A percentile compares a stretch with the other conserved stretches of the same genome.
Conservation (phyloP, 805 yeast species). For the Dipodascopsis uninucleata region DNA sequence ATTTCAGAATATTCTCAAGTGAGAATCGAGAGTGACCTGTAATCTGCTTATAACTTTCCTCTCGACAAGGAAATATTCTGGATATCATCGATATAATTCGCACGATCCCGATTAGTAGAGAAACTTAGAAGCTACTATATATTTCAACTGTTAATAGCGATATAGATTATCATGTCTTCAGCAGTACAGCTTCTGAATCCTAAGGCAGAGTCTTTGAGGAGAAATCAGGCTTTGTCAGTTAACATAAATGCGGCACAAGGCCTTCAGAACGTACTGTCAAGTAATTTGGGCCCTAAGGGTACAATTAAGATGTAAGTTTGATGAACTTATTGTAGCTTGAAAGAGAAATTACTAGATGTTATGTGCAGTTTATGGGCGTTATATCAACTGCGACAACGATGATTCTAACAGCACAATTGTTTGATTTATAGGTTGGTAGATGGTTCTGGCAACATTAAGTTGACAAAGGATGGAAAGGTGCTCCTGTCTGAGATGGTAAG, state of each 20-base stretch:
- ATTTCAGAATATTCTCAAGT: no score
- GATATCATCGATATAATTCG: no score
- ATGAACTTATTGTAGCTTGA: neutral
- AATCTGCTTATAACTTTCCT: no score
- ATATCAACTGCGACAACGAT: no score
- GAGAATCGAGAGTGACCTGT: no score
- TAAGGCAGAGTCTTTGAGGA: constrained; percentile 93
- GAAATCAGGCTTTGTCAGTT: constrained; percentile 92
- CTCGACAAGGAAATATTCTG: no score
- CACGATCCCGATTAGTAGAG: no score
- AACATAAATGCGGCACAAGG: constrained; percentile 97
- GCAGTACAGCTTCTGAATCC: constrained; percentile 81
- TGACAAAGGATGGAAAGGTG: constrained; percentile 96
- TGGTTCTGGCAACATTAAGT: constrained; percentile 91
- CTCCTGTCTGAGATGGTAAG: constrained; percentile 75
- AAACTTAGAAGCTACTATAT: no score
- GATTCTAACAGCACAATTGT: no score
- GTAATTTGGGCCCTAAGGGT: constrained; percentile 95
- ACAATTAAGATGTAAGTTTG: constrained; percentile 75
- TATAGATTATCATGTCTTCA: no score
- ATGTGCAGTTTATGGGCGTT: no score
- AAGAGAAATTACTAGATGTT: neutral
- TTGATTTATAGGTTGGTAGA: constrained; percentile 64
- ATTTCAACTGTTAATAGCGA: no score
- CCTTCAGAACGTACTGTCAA: constrained; percentile 82